These are phyloP conservation scores for Vanrija sp. DNA, from an alignment of 1,284 basidiomycete genomes.

Conservation along the genomic window DNA sequence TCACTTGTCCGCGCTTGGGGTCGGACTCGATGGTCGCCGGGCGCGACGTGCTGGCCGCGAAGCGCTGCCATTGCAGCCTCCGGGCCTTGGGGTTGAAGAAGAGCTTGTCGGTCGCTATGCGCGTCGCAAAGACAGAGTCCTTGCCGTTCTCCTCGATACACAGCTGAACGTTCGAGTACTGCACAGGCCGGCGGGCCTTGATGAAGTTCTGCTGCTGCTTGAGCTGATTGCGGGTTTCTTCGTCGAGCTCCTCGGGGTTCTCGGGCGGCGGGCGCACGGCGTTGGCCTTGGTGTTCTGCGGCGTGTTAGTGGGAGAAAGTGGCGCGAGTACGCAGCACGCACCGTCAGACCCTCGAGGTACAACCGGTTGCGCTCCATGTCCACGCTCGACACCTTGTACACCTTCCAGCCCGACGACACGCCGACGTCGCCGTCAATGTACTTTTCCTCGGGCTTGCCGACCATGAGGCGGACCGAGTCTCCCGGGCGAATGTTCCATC, in stretches of 20 bases:
- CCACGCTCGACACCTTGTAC: conserved; percentile 37
- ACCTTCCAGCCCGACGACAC: conserved; percentile 34
- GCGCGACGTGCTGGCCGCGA: conserved; percentile 27
- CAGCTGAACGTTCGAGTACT: conserved; percentile 47
- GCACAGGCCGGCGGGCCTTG: conserved; percentile 31
- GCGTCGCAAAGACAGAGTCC: conserved; percentile 32
- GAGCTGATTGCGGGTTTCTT: conserved; percentile 22
- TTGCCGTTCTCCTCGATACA: conserved; percentile 32
- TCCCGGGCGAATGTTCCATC: conserved; percentile 45
- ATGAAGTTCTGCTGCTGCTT: conserved; percentile 29
- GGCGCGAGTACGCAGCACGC: conserved; percentile 8
- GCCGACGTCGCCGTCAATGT: conserved; percentile 26
- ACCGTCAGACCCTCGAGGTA: conserved; percentile 39
- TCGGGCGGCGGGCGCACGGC: conserved; percentile 27
- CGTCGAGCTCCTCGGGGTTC: conserved; percentile 24
- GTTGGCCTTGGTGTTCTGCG: conserved; percentile 35
- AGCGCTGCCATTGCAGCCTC: conserved; percentile 31
- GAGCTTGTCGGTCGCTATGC: conserved; percentile 32
- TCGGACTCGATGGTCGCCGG: conserved; percentile 8
- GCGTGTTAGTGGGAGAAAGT: neutral
- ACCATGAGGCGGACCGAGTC: conserved; percentile 43
- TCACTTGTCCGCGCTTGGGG: conserved; percentile 18
- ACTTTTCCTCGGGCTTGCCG: conserved; percentile 41
- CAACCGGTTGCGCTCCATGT: conserved; percentile 40
- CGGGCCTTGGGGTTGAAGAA: conserved; percentile 26